phyloP scores from a whole-genome alignment of 352 stramenopile species.

The Phytophthora hibernalis region DNA sequence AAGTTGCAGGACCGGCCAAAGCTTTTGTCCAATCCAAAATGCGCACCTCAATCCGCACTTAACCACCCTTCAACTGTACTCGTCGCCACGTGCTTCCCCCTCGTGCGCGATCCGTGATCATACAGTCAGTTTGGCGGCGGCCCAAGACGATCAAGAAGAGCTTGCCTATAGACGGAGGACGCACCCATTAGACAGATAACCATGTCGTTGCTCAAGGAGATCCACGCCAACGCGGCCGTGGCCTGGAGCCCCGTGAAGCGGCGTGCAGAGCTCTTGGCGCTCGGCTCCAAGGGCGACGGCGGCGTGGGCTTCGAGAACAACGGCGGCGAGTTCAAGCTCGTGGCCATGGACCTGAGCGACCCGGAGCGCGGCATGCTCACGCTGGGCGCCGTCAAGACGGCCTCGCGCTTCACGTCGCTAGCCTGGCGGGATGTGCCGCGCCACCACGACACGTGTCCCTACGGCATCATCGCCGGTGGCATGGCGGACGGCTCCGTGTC shows the following conservation, averaged over 20 bases:
- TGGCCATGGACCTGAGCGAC: conserved; percentile 92
- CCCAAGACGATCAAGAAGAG: conserved; percentile 18
- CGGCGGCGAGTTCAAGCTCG: conserved; percentile 96
- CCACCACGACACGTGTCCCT: conserved; percentile 77
- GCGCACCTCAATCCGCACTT: background rate
- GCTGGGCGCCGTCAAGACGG: conserved; percentile 90
- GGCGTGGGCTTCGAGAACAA: conserved; percentile 98
- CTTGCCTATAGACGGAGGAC: background rate
- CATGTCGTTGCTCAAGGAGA: conserved; percentile 93
- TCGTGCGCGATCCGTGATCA: conserved; percentile 27
- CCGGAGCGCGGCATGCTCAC: conserved; percentile 71
- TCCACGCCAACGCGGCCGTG: conserved; percentile 89
- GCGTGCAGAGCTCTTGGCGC: conserved; percentile 80
- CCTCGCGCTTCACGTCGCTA: conserved; percentile 93
- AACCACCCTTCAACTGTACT: background rate
- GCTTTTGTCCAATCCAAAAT: background rate
- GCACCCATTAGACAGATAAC: conserved; percentile 8
- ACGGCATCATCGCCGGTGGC: conserved; percentile 95
- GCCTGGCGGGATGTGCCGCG: conserved; percentile 92
- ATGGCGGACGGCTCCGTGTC: conserved; percentile 97
- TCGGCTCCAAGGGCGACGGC: conserved; percentile 95
- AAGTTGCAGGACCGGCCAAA: too few relatives aligned
- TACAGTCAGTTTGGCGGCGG: conserved; percentile 31
- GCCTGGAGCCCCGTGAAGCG: conserved; percentile 88
- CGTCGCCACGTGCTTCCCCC: conserved; percentile 10